These are phyloP conservation scores for Colletotrichum filicis DNA, from an alignment of 2,329 filamentous ascomycete species.

Conservation along the genomic window DNA sequence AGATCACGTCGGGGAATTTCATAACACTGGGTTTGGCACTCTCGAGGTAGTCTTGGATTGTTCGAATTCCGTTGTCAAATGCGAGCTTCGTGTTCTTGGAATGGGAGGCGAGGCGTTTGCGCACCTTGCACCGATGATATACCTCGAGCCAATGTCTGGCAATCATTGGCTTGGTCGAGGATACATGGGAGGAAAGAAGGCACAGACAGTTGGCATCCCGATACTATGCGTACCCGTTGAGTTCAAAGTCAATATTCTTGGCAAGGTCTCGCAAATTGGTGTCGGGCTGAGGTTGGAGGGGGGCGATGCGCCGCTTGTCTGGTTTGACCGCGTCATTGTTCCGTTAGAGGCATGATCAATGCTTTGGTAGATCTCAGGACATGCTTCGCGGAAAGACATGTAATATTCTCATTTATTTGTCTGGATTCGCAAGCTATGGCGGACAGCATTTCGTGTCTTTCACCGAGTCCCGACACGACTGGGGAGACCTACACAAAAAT, in stretches of 20 bases:
- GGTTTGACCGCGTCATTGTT: conserved; percentile 8
- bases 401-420: too few relatives aligned
- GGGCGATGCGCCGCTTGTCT: neutral
- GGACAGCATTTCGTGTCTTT: neutral
- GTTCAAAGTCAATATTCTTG: conserved; percentile 2
- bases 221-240: neutral
- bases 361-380: too few relatives aligned
- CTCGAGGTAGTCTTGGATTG: conserved; percentile 36
- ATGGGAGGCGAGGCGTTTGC: neutral
- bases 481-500: too few relatives aligned
- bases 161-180: conserved; percentile 36
- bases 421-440: neutral
- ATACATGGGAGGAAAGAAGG: neutral
- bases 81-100: conserved; percentile 30
- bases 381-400: too few relatives aligned
- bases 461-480: too few relatives aligned
- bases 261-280: neutral
- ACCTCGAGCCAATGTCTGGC: conserved; percentile 36
- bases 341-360: neutral
- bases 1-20: conserved; percentile 53
- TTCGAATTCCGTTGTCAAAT: conserved; percentile 15
- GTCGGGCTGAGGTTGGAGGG: conserved; percentile 11
- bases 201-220: neutral
- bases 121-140: conserved; percentile 4
- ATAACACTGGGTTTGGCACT: conserved; percentile 43